A percentile compares a stretch with the other conserved stretches of the same genome.
Conservation (phyloP, 2,329 filamentous ascomycete genomes). For the Aureobasidium musti region DNA sequence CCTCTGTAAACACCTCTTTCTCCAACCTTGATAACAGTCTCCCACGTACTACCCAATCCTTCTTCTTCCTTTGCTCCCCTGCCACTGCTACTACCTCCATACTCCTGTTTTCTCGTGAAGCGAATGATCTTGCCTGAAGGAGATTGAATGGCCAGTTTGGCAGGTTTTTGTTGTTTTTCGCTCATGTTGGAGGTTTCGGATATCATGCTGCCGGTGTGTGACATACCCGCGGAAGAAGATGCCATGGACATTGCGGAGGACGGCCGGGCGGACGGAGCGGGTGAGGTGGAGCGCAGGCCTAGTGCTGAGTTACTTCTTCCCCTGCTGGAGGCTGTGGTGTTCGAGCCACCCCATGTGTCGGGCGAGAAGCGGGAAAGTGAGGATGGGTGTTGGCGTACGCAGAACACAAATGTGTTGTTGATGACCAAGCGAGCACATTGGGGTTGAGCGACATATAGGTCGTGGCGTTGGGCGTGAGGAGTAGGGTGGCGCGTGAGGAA, state of each 20-base stretch:
- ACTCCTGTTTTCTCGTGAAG: constrained; percentile 71
- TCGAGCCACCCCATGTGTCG: constrained; percentile 42
- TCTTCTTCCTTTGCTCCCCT: constrained; percentile 56
- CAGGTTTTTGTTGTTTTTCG: constrained; percentile 69
- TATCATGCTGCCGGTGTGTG: constrained; percentile 56
- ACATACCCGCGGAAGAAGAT: constrained; percentile 50
- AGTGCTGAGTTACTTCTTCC: constrained; percentile 33
- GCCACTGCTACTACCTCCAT: constrained; percentile 55
- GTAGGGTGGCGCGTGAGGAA: constrained; percentile 93
- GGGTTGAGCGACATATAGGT: constrained; percentile 94
- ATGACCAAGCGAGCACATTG: constrained; percentile 85
- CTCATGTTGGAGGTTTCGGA: constrained; percentile 58
- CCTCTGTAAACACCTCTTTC: constrained; percentile 80
- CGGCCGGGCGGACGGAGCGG: constrained; percentile 57
- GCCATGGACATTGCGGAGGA: constrained; percentile 63
- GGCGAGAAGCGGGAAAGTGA: constrained; percentile 50
- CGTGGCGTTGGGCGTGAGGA: constrained; percentile 94
- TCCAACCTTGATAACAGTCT: constrained; percentile 87
- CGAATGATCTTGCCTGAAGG: constrained; percentile 93
- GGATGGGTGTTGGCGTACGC: constrained; percentile 87
- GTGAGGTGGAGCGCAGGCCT: constrained; percentile 51
- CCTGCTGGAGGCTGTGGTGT: constrained; percentile 35
- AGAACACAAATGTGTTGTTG: constrained; percentile 98
- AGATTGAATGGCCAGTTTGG: constrained; percentile 92
- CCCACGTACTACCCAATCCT: constrained; percentile 76